phyloP scores from a whole-genome alignment of 2,329 filamentous ascomycete species.

The Colletotrichum musae region DNA sequence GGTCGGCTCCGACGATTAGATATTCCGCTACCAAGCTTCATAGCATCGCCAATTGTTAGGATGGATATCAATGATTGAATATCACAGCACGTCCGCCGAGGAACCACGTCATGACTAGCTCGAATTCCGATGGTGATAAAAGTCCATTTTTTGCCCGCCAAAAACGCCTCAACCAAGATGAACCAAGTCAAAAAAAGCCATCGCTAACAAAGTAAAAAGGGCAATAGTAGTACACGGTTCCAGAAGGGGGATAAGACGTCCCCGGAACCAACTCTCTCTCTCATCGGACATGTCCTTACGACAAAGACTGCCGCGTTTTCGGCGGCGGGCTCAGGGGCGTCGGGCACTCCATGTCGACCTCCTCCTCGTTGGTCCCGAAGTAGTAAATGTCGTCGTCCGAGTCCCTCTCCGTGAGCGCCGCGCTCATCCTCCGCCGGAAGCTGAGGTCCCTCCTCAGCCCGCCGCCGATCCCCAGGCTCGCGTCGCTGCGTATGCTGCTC shows the following conservation, averaged over 20 bases:
- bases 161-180: too few species aligned
- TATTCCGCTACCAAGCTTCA: too few species aligned
- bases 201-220: not conserved
- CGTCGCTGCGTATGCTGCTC: constrained; percentile 19
- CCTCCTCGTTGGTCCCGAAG: constrained; percentile 28
- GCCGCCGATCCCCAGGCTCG: not conserved
- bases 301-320: constrained; percentile 13
- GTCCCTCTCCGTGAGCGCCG: constrained; percentile 33
- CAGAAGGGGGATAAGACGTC: not conserved
- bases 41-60: too few species aligned
- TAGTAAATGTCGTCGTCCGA: constrained; percentile 36
- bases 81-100: too few species aligned
- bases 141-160: too few species aligned
- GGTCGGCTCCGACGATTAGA: too few species aligned
- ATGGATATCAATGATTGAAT: too few species aligned
- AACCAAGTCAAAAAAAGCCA: not conserved
- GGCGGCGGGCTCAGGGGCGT: constrained; percentile 35
- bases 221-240: not conserved
- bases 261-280: not conserved
- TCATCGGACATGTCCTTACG: not conserved
- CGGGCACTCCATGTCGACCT: constrained; percentile 24
- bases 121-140: too few species aligned
- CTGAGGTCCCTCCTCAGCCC: constrained; percentile 15
- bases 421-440: constrained; percentile 22
- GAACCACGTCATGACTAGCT: too few species aligned